Evolutionary conservation across 2,329 filamentous ascomycete genomes (phyloP).

Genomic region (Aspergillus tubingensis): DNA sequence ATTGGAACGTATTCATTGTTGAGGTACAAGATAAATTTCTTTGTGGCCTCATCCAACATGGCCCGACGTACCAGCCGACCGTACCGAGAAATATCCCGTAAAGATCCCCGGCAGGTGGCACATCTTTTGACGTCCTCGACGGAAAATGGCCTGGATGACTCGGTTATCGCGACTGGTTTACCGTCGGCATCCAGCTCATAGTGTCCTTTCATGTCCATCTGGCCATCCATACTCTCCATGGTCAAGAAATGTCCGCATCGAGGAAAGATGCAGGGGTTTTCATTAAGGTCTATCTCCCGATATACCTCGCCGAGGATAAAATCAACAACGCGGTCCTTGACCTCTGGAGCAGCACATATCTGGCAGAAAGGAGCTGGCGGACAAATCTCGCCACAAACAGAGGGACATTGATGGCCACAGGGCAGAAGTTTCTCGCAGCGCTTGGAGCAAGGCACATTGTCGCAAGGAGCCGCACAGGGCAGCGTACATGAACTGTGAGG

Average conservation of each 20-base stretch:
- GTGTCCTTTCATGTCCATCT: slow-evolving; percentile 54
- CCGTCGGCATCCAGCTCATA: slow-evolving; percentile 30
- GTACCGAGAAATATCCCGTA: slow-evolving; percentile 60
- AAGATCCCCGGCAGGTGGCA: slow-evolving; percentile 56
- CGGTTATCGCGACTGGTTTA: slow-evolving; percentile 26
- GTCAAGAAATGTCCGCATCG: slow-evolving; percentile 67
- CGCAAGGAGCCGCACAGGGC: slow-evolving; percentile 68
- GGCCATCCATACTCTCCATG: slow-evolving; percentile 60
- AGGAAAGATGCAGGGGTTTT: slow-evolving; percentile 63
- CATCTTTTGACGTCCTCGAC: slow-evolving; percentile 55
- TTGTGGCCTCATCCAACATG: slow-evolving; percentile 63
- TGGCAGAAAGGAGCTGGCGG: slow-evolving; percentile 59
- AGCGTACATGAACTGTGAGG: slow-evolving; percentile 54
- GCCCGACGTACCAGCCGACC: slow-evolving; percentile 49
- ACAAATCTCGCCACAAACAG: slow-evolving; percentile 66
- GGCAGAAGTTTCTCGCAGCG: slow-evolving; percentile 56
- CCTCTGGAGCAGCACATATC: slow-evolving; percentile 47
- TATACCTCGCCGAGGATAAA: slow-evolving; percentile 58
- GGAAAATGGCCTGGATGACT: slow-evolving; percentile 52
- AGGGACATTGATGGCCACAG: slow-evolving; percentile 67
- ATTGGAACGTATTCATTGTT: slow-evolving; percentile 48
- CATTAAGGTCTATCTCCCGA: slow-evolving; percentile 58
- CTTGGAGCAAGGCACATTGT: slow-evolving; percentile 65
- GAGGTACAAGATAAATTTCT: slow-evolving; percentile 63
- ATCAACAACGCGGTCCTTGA: slow-evolving; percentile 57